Evolutionary conservation across 805 yeast species (phyloP).

Genomic region (Starmerella scarabaei): DNA sequence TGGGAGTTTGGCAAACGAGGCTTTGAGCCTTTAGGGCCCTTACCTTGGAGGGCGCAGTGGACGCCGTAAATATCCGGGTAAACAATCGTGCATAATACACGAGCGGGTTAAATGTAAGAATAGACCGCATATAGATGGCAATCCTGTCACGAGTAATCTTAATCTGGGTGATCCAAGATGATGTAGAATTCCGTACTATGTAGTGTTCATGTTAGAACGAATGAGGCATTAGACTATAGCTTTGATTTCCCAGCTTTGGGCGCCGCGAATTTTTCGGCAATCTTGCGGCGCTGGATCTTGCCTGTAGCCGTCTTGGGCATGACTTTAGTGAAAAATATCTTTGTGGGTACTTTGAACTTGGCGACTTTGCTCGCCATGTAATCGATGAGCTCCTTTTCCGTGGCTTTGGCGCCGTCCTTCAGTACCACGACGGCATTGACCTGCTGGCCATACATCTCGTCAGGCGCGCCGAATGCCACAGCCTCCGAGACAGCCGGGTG

Average conservation of each 20-base stretch:
- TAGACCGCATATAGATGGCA: no score
- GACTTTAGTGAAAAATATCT: slow-evolving; percentile 43
- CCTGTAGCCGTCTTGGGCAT: slow-evolving; percentile 72
- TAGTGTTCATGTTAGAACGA: no score
- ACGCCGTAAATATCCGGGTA: no score
- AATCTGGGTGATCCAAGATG: no score
- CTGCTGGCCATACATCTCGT: slow-evolving; percentile 55
- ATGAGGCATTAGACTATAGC: no score
- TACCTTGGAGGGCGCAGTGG: no score
- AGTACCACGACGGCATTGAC: slow-evolving; percentile 60
- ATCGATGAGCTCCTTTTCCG: slow-evolving; percentile 33
- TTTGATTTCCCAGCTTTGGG: slow-evolving; percentile 5
- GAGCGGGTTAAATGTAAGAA: no score
- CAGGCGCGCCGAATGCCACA: slow-evolving; percentile 56
- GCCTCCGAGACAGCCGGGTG: slow-evolving; percentile 57
- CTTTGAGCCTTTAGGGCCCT: no score
- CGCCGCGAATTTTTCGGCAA: slow-evolving; percentile 36
- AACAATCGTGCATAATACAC: no score
- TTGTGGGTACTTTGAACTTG: slow-evolving; percentile 47
- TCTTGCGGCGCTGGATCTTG: slow-evolving; percentile 55
- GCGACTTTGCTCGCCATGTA: slow-evolving; percentile 39
- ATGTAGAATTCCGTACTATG: no score
- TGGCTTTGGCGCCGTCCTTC: slow-evolving; percentile 30
- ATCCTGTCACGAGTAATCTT: no score
- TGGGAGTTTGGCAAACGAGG: no score